A percentile compares a stretch with the other conserved stretches of the same genome.
phyloP scores from a whole-genome alignment of 129 eudicot species.

The Rutidosis leptorrhynchoides region DNA sequence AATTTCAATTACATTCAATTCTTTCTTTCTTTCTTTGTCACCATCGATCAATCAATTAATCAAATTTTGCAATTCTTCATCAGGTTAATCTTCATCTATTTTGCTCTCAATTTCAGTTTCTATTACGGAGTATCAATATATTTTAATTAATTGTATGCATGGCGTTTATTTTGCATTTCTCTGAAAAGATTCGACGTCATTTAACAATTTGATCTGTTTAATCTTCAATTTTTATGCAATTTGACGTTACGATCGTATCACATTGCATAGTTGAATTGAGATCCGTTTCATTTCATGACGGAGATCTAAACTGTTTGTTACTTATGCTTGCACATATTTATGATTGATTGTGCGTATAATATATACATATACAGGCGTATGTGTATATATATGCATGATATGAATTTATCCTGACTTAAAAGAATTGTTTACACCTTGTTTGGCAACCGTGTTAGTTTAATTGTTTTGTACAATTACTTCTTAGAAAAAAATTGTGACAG shows the following conservation, averaged over 20 bases:
- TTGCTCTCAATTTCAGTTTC: constrained; percentile 4
- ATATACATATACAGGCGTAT: background rate
- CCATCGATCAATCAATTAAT: constrained; percentile 18
- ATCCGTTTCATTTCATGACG: constrained; percentile 6
- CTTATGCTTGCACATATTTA: background rate
- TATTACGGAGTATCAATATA: background rate
- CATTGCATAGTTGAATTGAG: constrained; percentile 11
- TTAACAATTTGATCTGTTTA: constrained; percentile 12
- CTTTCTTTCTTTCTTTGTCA: background rate
- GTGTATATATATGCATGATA: no score
- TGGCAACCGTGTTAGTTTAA: background rate
- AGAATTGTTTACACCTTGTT: background rate
- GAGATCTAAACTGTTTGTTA: constrained; percentile 10
- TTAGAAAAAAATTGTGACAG: no score
- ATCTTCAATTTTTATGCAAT: background rate
- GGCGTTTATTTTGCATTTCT: constrained; percentile 5
- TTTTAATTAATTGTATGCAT: constrained; percentile 15
- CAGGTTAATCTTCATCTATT: constrained; percentile 13
- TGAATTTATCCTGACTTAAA: background rate
- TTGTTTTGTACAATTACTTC: no score
- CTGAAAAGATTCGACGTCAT: constrained; percentile 9
- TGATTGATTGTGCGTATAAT: background rate
- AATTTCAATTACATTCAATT: background rate
- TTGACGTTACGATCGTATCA: constrained; percentile 8
- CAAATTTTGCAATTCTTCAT: constrained; percentile 5